phyloP scores from a whole-genome alignment of 208 protist genomes.

The Leishmania amazonensis region DNA sequence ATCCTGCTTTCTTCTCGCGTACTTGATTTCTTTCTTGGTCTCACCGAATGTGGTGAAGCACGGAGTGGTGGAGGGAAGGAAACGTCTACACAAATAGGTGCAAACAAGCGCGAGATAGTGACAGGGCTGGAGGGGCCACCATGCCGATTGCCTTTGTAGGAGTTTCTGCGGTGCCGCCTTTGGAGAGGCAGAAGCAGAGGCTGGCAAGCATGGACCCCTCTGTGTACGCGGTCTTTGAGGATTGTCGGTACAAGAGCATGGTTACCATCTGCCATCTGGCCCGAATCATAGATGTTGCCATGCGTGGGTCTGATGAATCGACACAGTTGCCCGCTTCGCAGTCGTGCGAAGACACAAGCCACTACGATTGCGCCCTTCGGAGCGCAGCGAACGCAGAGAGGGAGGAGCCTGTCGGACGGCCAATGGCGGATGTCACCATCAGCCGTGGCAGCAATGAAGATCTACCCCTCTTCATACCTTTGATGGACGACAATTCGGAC shows the following conservation, averaged over 20 bases:
- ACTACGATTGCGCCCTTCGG: not conserved
- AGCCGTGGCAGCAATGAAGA: not conserved
- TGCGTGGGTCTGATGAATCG: constrained; percentile 15
- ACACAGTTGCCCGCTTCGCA: not conserved
- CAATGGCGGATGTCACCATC: not conserved
- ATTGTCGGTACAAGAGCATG: constrained; percentile 22
- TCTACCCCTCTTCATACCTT: constrained; percentile 12
- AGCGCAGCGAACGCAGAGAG: not conserved
- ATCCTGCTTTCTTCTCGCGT: not conserved
- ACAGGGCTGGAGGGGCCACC: no score
- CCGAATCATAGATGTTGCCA: constrained; percentile 10
- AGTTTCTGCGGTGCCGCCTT: not conserved
- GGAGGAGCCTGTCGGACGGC: not conserved
- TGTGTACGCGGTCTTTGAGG: constrained; percentile 19
- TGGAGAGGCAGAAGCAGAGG: not conserved
- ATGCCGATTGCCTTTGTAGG: not conserved
- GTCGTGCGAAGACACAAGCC: not conserved
- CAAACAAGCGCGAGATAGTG: not conserved
- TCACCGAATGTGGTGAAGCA: not conserved
- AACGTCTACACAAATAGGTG: not conserved
- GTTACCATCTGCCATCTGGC: constrained; percentile 1
- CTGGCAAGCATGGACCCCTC: constrained; percentile 7
- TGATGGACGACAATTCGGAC: constrained; percentile 1
- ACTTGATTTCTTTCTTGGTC: not conserved
- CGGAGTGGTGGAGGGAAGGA: not conserved